Conservation (phyloP, 176 grass and related monocot species). For the Aegilops bicornis region DNA sequence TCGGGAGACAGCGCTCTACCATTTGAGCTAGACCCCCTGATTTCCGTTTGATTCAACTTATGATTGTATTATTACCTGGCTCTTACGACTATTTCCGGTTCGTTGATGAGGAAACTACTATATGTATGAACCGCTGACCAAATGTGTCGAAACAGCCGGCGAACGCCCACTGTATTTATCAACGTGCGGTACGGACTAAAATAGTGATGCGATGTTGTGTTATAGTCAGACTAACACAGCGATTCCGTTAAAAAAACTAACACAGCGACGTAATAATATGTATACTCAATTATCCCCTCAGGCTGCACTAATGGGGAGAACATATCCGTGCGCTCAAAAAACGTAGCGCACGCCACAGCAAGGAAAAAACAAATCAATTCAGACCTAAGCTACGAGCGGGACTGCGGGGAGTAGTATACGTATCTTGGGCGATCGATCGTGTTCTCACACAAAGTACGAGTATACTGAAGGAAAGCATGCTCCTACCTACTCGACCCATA, state of each 20-base stretch:
- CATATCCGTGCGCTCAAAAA: not conserved
- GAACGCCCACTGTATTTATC: not conserved
- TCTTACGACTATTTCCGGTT: no score
- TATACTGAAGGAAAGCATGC: not conserved
- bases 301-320: not conserved
- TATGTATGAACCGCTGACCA: not conserved
- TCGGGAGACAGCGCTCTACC: conserved; percentile 90
- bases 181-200: not conserved
- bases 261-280: no score
- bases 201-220: not conserved
- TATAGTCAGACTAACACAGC: not conserved
- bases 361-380: not conserved
- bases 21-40: conserved; percentile 85
- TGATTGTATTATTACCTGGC: no score
- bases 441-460: not conserved
- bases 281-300: not conserved
- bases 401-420: not conserved
- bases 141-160: not conserved
- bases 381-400: not conserved
- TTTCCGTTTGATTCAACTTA: no score
- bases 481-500: not conserved
- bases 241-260: no score
- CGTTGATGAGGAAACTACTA: no score
- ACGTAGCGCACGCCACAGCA: not conserved
- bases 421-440: not conserved